Percentiles rank a stretch among this genome's conserved stretches.
phyloP scores from a whole-genome alignment of 2,329 filamentous ascomycete genomes.

The Herpomyces periplanetae region DNA sequence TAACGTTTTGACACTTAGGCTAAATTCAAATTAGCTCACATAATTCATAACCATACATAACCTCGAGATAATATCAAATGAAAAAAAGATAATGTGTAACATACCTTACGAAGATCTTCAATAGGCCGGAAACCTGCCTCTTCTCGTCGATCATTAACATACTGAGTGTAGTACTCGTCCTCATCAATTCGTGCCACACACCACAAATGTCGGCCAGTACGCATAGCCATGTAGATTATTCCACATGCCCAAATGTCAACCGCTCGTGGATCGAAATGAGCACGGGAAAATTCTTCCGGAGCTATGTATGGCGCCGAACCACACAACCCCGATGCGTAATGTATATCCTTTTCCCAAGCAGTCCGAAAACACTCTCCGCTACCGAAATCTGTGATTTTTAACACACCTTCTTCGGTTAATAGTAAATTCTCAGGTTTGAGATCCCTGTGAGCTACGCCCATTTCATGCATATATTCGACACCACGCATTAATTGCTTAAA shows the following conservation, averaged over 20 bases:
- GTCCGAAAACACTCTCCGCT: slow-evolving; percentile 98
- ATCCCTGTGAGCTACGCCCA: slow-evolving; percentile 89
- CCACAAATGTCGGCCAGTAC: slow-evolving; percentile 80
- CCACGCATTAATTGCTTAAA: slow-evolving; percentile 98
- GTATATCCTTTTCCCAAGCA: slow-evolving; percentile 93
- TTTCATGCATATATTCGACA: slow-evolving; percentile 95
- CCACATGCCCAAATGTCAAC: slow-evolving; percentile 94
- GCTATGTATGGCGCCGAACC: slow-evolving; percentile 90
- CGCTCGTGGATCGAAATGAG: slow-evolving; percentile 84
- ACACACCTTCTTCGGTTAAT: slow-evolving; percentile 51
- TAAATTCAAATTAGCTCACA: slow-evolving; percentile 9
- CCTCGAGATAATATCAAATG: slow-evolving; percentile 1
- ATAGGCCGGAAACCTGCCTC: slow-evolving; percentile 90
- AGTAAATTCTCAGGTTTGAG: slow-evolving; percentile 87
- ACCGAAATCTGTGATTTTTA: slow-evolving; percentile 95
- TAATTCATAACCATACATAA: not conserved
- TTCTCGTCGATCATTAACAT: slow-evolving; percentile 61
- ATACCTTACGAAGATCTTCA: slow-evolving; percentile 68
- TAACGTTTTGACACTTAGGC: slow-evolving; percentile 90
- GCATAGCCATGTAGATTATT: slow-evolving; percentile 99
- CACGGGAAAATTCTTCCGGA: slow-evolving; percentile 75
- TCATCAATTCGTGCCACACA: slow-evolving; percentile 84
- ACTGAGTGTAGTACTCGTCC: slow-evolving; percentile 83
- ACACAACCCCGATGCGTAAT: slow-evolving; percentile 89
- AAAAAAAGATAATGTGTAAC: slow-evolving; percentile 7